These are phyloP conservation scores for Pneumocystis oryctolagi DNA, from an alignment of 1,139 yeast genomes.

Conservation along the genomic window DNA sequence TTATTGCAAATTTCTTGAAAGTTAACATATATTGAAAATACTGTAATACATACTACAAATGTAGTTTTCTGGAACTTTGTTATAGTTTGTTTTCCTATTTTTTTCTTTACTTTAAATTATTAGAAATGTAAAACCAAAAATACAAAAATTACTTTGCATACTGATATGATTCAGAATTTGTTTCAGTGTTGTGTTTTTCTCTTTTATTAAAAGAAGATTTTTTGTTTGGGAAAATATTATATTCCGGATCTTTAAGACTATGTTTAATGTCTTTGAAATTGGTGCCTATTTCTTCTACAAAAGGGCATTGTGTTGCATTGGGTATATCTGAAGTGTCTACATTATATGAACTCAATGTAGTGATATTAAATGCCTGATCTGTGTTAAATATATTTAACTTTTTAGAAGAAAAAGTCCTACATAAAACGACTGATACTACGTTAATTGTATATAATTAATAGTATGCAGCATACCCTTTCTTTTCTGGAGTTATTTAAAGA, in stretches of 20 bases:
- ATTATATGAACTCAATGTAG: background rate
- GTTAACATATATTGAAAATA: background rate
- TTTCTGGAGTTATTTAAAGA: conserved; percentile 34
- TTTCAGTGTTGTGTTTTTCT: background rate
- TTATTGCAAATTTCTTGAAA: background rate
- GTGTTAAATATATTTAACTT: background rate
- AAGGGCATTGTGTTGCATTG: background rate
- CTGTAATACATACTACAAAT: background rate
- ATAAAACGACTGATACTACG: background rate
- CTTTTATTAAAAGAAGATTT: background rate
- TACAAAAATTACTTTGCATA: background rate
- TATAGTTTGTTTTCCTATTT: background rate
- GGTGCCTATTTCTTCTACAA: background rate
- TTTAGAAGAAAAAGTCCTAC: background rate
- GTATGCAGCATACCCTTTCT: conserved; percentile 20
- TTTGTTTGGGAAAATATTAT: background rate
- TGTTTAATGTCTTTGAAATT: background rate
- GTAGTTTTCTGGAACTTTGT: background rate
- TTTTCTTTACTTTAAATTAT: background rate
- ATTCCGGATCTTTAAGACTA: background rate
- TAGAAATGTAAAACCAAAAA: background rate
- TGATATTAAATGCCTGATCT: background rate
- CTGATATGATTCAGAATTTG: background rate
- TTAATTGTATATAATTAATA: background rate
- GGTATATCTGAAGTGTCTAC: background rate